Evolutionary conservation across 129 eudicot species (phyloP).

Genomic region (Pittosporum tobira): DNA sequence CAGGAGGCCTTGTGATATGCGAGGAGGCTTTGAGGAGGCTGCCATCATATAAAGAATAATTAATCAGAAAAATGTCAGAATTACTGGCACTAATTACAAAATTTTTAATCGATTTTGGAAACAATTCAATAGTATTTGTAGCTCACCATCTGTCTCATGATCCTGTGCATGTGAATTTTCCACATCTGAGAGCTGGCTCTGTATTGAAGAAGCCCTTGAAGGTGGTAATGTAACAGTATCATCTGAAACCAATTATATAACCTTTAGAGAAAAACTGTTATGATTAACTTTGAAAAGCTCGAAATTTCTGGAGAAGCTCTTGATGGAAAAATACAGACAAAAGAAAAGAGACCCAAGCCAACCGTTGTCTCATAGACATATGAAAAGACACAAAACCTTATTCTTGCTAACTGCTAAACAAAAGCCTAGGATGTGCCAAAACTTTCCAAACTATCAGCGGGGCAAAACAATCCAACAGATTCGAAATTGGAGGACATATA

Average conservation of each 20-base stretch:
- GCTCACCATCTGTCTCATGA: constrained; percentile 43
- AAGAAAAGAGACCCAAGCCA: background rate
- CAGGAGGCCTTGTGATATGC: constrained; percentile 53
- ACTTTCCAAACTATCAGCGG: background rate
- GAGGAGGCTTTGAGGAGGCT: constrained; percentile 61
- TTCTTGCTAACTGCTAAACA: background rate
- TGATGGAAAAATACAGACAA: background rate
- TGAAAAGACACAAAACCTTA: background rate
- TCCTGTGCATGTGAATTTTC: constrained; percentile 43
- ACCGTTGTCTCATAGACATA: background rate
- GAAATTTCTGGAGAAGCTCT: background rate
- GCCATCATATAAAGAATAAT: constrained; percentile 1
- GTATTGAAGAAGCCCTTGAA: constrained; percentile 35
- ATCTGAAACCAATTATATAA: constrained; percentile 30
- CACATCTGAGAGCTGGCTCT: constrained; percentile 39
- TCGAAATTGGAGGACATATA: background rate
- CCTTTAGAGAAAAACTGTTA: constrained; percentile 7
- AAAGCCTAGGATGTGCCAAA: background rate
- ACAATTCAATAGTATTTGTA: constrained; percentile 6
- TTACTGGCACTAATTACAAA: background rate
- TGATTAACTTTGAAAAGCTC: background rate
- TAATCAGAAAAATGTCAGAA: background rate
- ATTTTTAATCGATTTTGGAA: constrained; percentile 2
- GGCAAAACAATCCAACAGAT: background rate
- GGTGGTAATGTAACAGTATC: constrained; percentile 45